Base-by-base conservation (phyloP, 1,284 basidiomycete genomes). In the Chalciporus sp. region DNA sequence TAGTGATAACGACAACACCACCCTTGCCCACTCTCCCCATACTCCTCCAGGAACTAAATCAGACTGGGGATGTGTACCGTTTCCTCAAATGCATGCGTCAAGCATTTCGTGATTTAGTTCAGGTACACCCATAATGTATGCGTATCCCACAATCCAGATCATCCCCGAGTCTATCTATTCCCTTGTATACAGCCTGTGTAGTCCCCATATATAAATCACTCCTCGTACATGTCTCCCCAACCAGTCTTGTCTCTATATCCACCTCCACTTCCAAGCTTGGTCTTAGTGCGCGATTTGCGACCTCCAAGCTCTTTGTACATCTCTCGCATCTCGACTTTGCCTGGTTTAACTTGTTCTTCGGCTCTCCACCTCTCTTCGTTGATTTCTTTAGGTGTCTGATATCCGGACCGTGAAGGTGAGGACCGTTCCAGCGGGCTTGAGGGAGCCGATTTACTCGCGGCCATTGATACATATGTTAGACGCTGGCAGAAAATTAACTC, bases 231-330 rank as follows among this genome's bases (percentile, higher is more conserved):
- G 14, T 70, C 75, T 27, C 67, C 76, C 86, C 86, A 88, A 45
- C 88, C 88, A 19, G 87, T 85, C 65, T 80, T 85, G 59, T 88
- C 87, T 60, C 85, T 76, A 41, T 77, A 72, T 1, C 76, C 76
- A n/a, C 78, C 79, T 4, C 74, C 67, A 42, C 79, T 77, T 7
- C 84, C 87, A 19, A 89, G 71, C 66, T 90, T 93, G 9, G 69
- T 69, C 68, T 85, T 85, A 45, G 74, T 78, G 70, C 86, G 90
- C 6, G 84, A 76, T 74, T 95, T 95, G 58, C 93, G 80, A 10
- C 93, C 93, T 17, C 88, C 88, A 8, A 95, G 74, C 51, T 92
- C 89, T 75, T 95, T 95, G 74, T 95, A 95, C 77, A 87, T 86
- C 65, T 88, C 88, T 37, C 93, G 80, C 84, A 94, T 92, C 69